Base-by-base conservation (phyloP, 257 asterid species). In the Linderniella brevidens region DNA sequence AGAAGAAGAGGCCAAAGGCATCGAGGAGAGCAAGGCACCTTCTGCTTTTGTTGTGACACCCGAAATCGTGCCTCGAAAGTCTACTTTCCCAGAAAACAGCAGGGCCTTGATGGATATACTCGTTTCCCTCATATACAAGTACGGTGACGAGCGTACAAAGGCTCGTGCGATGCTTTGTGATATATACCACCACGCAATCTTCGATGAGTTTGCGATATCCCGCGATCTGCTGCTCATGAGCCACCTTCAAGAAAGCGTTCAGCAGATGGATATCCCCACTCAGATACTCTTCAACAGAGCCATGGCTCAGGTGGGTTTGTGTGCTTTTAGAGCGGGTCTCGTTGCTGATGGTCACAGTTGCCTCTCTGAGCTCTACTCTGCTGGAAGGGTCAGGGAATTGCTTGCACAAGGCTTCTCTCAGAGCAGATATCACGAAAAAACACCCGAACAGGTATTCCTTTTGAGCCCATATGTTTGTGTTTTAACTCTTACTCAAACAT, bases 161-260 rank as follows among this genome's bases (percentile, higher is more conserved):
- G 98, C 98, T 36, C 96, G 96, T 44, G 98, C 98, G 0, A 85
- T 90, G 98, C 98, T 90, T 51, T 90, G 95, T 57, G 98, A 90
- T 65, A 90, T 90, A 17, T 90, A 90, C 58, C 80, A 90, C 50
- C 94, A 90, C 56, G 94, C 98, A 13, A 76, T 90, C 56, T 61
- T 73, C 35, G 94, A 85, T 41, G 86, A 85, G 14, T 90, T 90
- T 50, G 67, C 92, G 5, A 70, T 74, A 43, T 65, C 98, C 16
- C 93, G 96, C 15, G 96, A 90, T 63, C 62, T 90, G 66, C 38
- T 90, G 74, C 76, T 90, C 8, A 90, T 90, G 98, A 90, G 98
- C 73, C 98, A 78, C 70, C 80, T 90, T 55, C 98, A 85, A 68
- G 98, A 85, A 54, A 90, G 57, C 64, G 71, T 90, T 37, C 98